Evolutionary conservation across 208 protist species (phyloP), one percentile per base, ranked within the genome.

Genomic region (Trypanosomatidae sp.): DNA sequence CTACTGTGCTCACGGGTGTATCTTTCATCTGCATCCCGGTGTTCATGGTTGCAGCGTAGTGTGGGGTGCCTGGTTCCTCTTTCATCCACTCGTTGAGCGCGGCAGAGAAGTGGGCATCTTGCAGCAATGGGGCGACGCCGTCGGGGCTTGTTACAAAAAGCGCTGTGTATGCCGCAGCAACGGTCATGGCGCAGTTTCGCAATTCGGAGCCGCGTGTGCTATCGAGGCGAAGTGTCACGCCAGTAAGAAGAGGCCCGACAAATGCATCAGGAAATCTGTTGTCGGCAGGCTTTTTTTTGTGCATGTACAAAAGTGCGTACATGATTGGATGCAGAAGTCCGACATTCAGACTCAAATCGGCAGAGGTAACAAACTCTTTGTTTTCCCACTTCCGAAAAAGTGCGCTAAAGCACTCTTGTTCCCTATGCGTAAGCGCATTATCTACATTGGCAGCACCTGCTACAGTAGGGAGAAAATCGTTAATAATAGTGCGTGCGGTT

Each of bases 301-400:
- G 39, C 73, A 79, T 33, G 55, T 85, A 77, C n/a, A 87, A 55
- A n/a, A 92, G 69, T 4, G 78, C 70, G 69, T 92, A 92, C 76
- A 92, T 84, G 64, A 88, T 64, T 5, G 80, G 66, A 76, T 90
- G 81, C 46, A 89, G 65, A n/a, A 90, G 47, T 17, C 73, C 82
- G 1, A 69, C 70, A 70, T 92, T 90, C 10, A 79, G 43, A 19
- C 66, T 43, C 55, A 87, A 53, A 36, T 79, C 72, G 12, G 78
- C 85, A 2, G 77, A 74, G 49, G 74, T 75, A n/a, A 84, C 81
- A 67, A 89, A 75, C 28, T 76, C 64, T 50, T 73, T 79, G 67
- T 74, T 69, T 30, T 73, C 70, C 85, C 88, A 92, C 52, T 71
- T 65, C n/a, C 49, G n/a, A 33, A 79, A 79, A 56, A 79, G 12